These are phyloP conservation scores for Penicillium sp. DNA, from an alignment of 2,329 filamentous ascomycete genomes.

Conservation along the genomic window DNA sequence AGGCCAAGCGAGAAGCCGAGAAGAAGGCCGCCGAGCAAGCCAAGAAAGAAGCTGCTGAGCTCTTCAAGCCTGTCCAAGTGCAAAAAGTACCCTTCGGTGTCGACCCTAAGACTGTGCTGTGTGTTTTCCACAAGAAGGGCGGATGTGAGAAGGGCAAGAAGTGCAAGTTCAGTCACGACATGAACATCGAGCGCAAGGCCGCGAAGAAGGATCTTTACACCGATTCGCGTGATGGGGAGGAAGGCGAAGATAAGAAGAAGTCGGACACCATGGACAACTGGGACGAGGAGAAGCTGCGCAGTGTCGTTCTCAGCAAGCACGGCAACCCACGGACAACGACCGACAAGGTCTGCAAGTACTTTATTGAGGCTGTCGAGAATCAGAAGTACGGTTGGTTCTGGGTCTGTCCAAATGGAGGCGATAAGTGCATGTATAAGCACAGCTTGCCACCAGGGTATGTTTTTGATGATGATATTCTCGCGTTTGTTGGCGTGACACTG, in stretches of 20 bases:
- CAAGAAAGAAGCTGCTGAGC: slow-evolving; percentile 68
- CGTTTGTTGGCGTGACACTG: slow-evolving; percentile 1
- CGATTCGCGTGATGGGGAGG: slow-evolving; percentile 64
- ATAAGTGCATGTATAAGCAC: slow-evolving; percentile 99
- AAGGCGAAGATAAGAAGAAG: slow-evolving; percentile 70
- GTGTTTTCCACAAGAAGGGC: slow-evolving; percentile 95
- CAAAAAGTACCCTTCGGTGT: slow-evolving; percentile 98
- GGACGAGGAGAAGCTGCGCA: slow-evolving; percentile 92
- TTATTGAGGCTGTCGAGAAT: slow-evolving; percentile 95
- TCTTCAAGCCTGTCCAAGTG: slow-evolving; percentile 89
- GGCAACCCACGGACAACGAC: slow-evolving; percentile 93
- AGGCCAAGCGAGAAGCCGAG: slow-evolving; percentile 67
- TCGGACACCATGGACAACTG: slow-evolving; percentile 90
- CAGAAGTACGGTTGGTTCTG: slow-evolving; percentile 99
- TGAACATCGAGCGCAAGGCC: slow-evolving; percentile 80
- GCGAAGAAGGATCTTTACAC: slow-evolving; percentile 90
- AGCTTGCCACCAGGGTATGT: slow-evolving; percentile 87
- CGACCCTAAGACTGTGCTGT: slow-evolving; percentile 94
- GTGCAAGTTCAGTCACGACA: slow-evolving; percentile 96
- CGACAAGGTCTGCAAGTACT: slow-evolving; percentile 98
- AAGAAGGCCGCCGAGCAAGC: slow-evolving; percentile 87
- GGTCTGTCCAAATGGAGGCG: slow-evolving; percentile 90
- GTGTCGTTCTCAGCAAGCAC: slow-evolving; percentile 91
- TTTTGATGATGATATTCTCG: not conserved
- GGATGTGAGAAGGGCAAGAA: slow-evolving; percentile 95